These are phyloP conservation scores for Ceratobasidium sp. DNA, from an alignment of 1,284 basidiomycete genomes.

Conservation along the genomic window DNA sequence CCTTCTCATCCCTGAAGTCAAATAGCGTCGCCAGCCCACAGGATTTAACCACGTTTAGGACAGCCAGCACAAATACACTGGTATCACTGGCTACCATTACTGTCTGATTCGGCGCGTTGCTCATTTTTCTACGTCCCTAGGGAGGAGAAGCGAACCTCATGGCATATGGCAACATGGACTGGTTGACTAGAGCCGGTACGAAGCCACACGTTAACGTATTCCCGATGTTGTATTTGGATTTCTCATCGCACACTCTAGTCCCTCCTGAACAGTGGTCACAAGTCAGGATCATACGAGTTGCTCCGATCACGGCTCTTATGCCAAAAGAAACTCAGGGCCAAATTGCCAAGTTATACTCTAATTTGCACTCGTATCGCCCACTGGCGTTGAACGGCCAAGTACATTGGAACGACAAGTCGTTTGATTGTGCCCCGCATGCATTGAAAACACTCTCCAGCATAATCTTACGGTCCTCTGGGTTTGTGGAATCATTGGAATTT, in stretches of 20 bases:
- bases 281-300: neutral
- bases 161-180: neutral
- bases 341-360: neutral
- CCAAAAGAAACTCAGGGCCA: neutral
- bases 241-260: neutral
- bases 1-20: too few relatives aligned
- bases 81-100: neutral
- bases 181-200: too few relatives aligned
- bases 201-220: too few relatives aligned
- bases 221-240: too few relatives aligned
- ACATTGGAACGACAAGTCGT: neutral
- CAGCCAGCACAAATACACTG: neutral
- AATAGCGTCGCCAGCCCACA: neutral
- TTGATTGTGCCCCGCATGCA: constrained; percentile 11
- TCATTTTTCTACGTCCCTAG: neutral
- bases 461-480: neutral
- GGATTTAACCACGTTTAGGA: neutral
- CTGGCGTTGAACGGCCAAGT: neutral
- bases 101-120: too few relatives aligned
- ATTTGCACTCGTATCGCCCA: neutral
- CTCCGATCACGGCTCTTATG: neutral
- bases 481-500: neutral
- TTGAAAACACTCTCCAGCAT: neutral
- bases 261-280: neutral
- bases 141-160: neutral